Evolutionary conservation across 306 rosid genomes (phyloP), one percentile per base, ranked within the genome.

Genomic region (Cicer bijugum): DNA sequence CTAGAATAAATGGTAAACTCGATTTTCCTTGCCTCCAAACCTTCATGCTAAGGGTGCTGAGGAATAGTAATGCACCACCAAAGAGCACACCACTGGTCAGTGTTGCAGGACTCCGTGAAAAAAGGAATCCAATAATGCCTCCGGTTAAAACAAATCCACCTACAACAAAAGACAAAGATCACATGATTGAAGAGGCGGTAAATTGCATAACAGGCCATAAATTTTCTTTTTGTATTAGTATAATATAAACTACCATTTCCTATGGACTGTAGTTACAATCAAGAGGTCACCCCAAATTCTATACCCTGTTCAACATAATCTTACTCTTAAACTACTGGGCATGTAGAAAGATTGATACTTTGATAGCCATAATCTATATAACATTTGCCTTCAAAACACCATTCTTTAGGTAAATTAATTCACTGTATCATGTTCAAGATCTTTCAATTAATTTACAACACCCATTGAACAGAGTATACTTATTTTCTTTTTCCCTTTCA

Each of bases 1-100:
- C 96, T 43, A 94, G 81, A 75, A 94, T 94, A 80, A 81, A 94
- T 3, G 96, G 96, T 59, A 87, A 57, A 81, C 97, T 86, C 7
- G 98, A 91, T 75, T 91, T 94, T 61, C 98, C 97, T 82, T 86
- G 90, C 88, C 86, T 89, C 98, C 98, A 94, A 55, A 94, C 91
- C 90, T 89, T 91, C 86, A 94, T 75, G 89, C 96, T 94, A 46
- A 75, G 60, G 73, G 91, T 85, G 82, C 98, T 94, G 43, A 94
- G 88, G 77, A 90, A 84, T 67, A 94, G 90, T 83, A 94, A 88
- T 70, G 96, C 90, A 53, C 92, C 98, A 33, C 97, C 98, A 62
- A 71, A 85, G 55, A 93, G 78, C 78, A 93, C 82, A 63, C 95
- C 91, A 15, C 81, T 69, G 76, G 74, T 76, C 65, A 93, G 81